Conservation (phyloP, 75 land plant genomes). For the Cunninghamia lanceolata region DNA sequence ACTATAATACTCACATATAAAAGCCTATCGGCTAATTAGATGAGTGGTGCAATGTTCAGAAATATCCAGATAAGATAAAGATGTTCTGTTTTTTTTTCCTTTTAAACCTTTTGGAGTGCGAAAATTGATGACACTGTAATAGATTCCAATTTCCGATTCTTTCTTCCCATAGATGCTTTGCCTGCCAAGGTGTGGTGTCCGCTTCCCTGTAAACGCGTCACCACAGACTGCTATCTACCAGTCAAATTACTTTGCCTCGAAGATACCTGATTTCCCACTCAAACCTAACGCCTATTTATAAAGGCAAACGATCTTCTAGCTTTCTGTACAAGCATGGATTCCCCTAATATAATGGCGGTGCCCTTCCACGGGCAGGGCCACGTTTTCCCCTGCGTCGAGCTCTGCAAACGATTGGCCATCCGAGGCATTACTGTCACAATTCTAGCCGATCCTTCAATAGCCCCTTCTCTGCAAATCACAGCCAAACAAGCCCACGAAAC, state of each 20-base stretch:
- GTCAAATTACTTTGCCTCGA: background rate
- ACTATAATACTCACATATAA: too few relatives aligned
- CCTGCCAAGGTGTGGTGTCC: background rate
- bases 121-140: too few relatives aligned
- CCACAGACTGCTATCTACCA: background rate
- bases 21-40: too few relatives aligned
- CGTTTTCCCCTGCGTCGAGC: slow-evolving; percentile 50
- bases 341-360: slow-evolving; percentile 28
- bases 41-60: too few relatives aligned
- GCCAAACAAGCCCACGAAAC: slow-evolving; percentile 18
- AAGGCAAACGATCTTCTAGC: background rate
- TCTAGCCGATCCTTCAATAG: slow-evolving; percentile 24
- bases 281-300: background rate
- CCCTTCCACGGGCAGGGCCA: slow-evolving; percentile 52
- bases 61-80: too few relatives aligned
- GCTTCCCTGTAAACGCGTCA: background rate
- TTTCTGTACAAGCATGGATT: background rate
- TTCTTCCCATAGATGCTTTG: too few relatives aligned
- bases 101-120: too few relatives aligned
- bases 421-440: slow-evolving; percentile 20
- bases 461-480: slow-evolving; percentile 19
- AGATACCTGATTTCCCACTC: background rate
- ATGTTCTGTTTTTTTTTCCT: too few relatives aligned
- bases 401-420: slow-evolving; percentile 31
- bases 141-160: too few relatives aligned